Percentiles rank a stretch among this genome's conserved stretches.
Evolutionary conservation across 768 basidiomycete species (phyloP).

Genomic region (Aureoboletus auriporus): DNA sequence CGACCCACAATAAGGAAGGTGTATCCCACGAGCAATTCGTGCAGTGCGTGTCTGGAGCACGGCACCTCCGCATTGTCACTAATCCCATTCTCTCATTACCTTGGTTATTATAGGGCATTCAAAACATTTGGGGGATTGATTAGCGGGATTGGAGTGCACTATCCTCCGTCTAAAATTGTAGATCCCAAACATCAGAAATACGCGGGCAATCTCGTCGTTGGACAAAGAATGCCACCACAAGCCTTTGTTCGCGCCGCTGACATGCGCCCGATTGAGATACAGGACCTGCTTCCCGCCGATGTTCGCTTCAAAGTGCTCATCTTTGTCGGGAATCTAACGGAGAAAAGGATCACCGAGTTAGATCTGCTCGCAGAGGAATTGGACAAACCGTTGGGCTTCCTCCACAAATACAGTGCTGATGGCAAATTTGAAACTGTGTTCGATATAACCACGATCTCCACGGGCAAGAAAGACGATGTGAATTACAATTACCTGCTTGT

Average conservation of each 20-base stretch:
- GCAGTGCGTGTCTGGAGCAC: slow-evolving; percentile 15
- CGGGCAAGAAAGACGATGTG: slow-evolving; percentile 29
- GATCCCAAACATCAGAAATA: slow-evolving; percentile 26
- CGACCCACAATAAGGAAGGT: slow-evolving; percentile 35
- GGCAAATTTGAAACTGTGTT: slow-evolving; percentile 28
- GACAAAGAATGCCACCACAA: slow-evolving; percentile 37
- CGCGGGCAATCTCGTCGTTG: slow-evolving; percentile 32
- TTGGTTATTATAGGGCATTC: slow-evolving; percentile 34
- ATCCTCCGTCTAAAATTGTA: slow-evolving; percentile 35
- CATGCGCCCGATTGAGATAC: slow-evolving; percentile 35
- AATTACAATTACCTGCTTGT: slow-evolving; percentile 33
- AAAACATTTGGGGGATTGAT: slow-evolving; percentile 37
- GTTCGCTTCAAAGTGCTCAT: slow-evolving; percentile 37
- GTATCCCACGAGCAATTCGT: slow-evolving; percentile 34
- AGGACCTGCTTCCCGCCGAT: slow-evolving; percentile 38
- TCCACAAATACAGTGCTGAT: slow-evolving; percentile 25
- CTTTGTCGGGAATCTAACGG: slow-evolving; percentile 30
- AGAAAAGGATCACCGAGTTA: slow-evolving; percentile 19
- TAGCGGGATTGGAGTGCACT: slow-evolving; percentile 39
- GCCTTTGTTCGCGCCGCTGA: slow-evolving; percentile 35
- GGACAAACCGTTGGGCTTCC: slow-evolving; percentile 19
- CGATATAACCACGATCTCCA: slow-evolving; percentile 24
- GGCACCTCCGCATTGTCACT: background rate
- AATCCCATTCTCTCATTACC: background rate
- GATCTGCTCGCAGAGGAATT: slow-evolving; percentile 26